Evolutionary conservation across 495 filamentous ascomycete genomes (phyloP).

Genomic region (Aspergillus saccharolyticus): DNA sequence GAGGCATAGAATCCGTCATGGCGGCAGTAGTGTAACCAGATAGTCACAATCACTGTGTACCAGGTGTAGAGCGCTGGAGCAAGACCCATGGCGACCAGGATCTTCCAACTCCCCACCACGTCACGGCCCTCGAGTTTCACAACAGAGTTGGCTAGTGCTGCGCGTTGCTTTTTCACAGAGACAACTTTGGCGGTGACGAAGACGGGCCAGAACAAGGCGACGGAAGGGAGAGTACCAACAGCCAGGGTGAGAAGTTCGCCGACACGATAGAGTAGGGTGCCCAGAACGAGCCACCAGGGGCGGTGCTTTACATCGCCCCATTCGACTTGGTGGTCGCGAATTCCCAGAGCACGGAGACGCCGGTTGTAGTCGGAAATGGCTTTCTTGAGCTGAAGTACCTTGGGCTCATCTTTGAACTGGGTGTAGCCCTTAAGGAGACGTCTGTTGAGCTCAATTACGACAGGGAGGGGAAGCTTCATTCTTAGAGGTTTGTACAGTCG

Average conservation of each 20-base stretch:
- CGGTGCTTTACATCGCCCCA: conserved; percentile 64
- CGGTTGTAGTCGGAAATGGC: conserved; percentile 84
- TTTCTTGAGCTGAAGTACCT: conserved; percentile 73
- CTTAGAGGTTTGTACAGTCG: conserved; percentile 89
- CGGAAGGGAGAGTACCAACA: conserved; percentile 78
- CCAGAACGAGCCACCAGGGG: conserved; percentile 54
- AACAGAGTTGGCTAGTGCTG: conserved; percentile 84
- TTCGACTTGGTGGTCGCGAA: conserved; percentile 93
- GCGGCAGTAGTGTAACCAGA: conserved; percentile 75
- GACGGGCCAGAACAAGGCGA: conserved; percentile 83
- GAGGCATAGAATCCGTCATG: conserved; percentile 73
- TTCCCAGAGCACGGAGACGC: conserved; percentile 74
- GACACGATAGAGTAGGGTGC: conserved; percentile 74
- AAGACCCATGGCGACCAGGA: conserved; percentile 85
- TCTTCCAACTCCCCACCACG: conserved; percentile 98
- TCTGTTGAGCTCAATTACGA: conserved; percentile 94
- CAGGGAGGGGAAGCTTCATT: conserved; percentile 89
- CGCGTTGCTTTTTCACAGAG: conserved; percentile 82
- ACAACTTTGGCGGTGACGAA: conserved; percentile 87
- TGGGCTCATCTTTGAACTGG: conserved; percentile 84
- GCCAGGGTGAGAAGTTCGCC: conserved; percentile 69
- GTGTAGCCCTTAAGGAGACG: conserved; percentile 88
- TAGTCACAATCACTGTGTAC: conserved; percentile 69
- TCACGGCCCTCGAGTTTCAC: conserved; percentile 93
- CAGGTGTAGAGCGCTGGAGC: conserved; percentile 79